Evolutionary conservation across 306 rosid species (phyloP).

Genomic region (Mimosa bimucronata): DNA sequence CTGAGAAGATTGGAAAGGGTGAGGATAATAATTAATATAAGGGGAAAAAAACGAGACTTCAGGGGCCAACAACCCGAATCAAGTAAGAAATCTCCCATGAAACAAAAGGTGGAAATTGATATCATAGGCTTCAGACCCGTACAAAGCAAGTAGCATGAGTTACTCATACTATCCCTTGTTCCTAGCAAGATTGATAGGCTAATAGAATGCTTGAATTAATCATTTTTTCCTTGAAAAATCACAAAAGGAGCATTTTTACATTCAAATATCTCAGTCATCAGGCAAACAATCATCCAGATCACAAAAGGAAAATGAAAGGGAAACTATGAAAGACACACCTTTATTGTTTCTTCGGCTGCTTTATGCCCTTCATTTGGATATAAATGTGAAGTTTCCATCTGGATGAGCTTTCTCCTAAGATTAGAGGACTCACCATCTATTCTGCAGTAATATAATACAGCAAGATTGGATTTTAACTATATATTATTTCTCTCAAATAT

Average conservation of each 20-base stretch:
- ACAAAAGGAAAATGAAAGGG: conserved; percentile 16
- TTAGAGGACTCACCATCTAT: conserved; percentile 70
- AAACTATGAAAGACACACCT: conserved; percentile 51
- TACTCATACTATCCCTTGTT: conserved; percentile 24
- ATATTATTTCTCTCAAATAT: background rate
- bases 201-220: background rate
- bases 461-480: conserved; percentile 9
- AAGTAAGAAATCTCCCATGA: background rate
- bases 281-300: conserved; percentile 23
- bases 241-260: conserved; percentile 13
- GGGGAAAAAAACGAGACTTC: background rate
- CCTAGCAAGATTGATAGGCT: conserved; percentile 13
- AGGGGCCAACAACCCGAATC: background rate
- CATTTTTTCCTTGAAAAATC: background rate
- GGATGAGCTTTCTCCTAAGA: conserved; percentile 75
- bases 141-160: background rate
- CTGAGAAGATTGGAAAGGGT: background rate
- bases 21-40: background rate
- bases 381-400: conserved; percentile 53
- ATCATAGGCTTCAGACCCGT: background rate
- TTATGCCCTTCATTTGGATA: conserved; percentile 51
- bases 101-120: background rate
- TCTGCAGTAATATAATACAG: conserved; percentile 54
- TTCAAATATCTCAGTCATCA: conserved; percentile 20
- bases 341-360: conserved; percentile 65